Base-by-base conservation (phyloP, 768 basidiomycete species). In the Rhizopogon vulgaris region DNA sequence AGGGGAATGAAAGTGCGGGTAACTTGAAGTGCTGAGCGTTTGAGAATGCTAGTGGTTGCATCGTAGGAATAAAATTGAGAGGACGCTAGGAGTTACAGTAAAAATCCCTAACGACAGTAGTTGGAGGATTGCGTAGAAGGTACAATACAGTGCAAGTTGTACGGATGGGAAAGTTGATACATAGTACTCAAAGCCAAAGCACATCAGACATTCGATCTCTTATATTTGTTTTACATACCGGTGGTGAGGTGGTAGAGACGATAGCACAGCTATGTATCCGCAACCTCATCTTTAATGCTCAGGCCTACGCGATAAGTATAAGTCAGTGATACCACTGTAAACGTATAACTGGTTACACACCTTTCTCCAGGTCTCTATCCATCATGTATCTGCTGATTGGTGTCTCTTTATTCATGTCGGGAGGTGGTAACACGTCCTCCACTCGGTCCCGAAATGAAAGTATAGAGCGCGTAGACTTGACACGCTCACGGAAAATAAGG, bases 321-420 rank as follows among this genome's bases (percentile, higher is more conserved):
- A 43, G 36, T 30, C 30, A 15, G 30, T 1, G 3, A 18, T 17
- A 32, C 4, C 24, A 10, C 7, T 63, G 63, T 17, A 58, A 55
- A 18, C 48, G 5, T 17, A 12, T n/a, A 14, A 24, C 54, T 11
- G 56, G 37, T 58, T 65, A 67, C 55, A 65, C 32, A 67, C 89
- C 88, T 60, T 77, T 79, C 46, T 85, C 71, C 3, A 76, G 84
- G 4, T 89, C 89, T 38, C 76, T 76, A 70, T 86, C 90, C 74
- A 91, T 87, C 18, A 79, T 90, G 63, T 90, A 87, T 47, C 80
- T 75, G 15, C 90, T 91, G 59, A 93, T 94, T 1, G 17, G 2
- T 8, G 8, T 34, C 0, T 46, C 72, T 11, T 67, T 64, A 1
- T 49, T 45, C 10, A 48, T 41, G 14, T 53, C 41, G 24, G 55